phyloP scores from a whole-genome alignment of 148 eudicot genomes.

The Suaeda aralocaspica region DNA sequence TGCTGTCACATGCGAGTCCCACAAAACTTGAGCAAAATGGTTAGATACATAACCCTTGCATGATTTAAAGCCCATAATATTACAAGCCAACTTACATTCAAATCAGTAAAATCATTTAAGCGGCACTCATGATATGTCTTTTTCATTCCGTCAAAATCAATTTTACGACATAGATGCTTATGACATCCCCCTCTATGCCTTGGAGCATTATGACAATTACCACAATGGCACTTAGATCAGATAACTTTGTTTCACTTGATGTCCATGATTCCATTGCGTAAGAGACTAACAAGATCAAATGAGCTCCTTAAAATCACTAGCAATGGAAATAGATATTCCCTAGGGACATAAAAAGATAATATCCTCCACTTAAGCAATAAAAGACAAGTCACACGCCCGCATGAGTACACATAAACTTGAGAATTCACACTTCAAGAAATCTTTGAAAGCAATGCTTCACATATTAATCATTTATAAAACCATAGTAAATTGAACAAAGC shows the following conservation, averaged over 20 bases:
- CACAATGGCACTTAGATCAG: too few species aligned
- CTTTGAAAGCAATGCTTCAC: not conserved
- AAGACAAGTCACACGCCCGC: not conserved
- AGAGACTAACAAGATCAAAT: not conserved
- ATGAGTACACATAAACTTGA: not conserved
- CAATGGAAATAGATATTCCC: not conserved
- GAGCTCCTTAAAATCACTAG: not conserved
- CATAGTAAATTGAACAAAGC: not conserved
- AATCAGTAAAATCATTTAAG: too few species aligned
- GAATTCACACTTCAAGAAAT: not conserved
- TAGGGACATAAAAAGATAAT: not conserved
- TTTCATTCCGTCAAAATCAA: too few species aligned
- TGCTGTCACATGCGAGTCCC: not conserved
- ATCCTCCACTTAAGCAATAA: not conserved
- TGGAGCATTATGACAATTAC: too few species aligned
- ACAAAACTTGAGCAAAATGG: not conserved
- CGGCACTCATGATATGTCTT: too few species aligned
- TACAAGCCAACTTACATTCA: not conserved
- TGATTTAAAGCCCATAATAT: not conserved
- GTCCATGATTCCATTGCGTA: too few species aligned
- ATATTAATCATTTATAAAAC: not conserved
- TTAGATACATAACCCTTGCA: not conserved
- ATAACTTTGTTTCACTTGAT: too few species aligned
- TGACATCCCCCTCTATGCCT: too few species aligned
- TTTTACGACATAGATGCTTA: too few species aligned